These are phyloP conservation scores for Pestalotiopsis sp. DNA, from an alignment of 2,329 filamentous ascomycete genomes.

Conservation along the genomic window DNA sequence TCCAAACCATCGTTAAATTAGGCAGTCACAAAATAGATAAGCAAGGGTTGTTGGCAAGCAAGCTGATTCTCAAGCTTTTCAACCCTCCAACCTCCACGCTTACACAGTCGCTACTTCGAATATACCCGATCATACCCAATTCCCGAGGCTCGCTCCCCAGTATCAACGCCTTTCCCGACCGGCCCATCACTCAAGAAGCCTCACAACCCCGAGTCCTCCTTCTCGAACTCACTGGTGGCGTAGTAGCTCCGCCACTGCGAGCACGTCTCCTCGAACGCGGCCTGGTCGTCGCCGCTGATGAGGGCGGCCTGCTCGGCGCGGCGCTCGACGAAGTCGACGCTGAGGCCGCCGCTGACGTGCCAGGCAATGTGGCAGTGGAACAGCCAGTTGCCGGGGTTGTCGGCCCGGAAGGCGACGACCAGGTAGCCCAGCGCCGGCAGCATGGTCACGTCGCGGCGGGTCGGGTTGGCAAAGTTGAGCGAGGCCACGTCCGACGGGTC, in stretches of 20 bases:
- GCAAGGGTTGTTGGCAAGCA: too few relatives aligned
- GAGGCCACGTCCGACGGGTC: constrained; percentile 25
- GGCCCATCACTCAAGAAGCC: too few relatives aligned
- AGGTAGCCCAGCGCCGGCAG: constrained; percentile 46
- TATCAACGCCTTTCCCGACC: background rate
- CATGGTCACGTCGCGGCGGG: constrained; percentile 48
- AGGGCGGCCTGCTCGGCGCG: constrained; percentile 4
- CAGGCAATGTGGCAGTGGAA: constrained; percentile 22
- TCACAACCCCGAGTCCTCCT: constrained; percentile 4
- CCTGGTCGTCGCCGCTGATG: background rate
- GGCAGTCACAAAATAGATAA: too few relatives aligned
- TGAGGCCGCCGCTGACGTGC: constrained; percentile 18
- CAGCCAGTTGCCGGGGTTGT: constrained; percentile 50
- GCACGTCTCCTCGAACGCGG: constrained; percentile 1
- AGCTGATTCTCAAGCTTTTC: background rate
- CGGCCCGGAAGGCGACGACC: constrained; percentile 46
- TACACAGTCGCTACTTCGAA: background rate
- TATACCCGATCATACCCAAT: background rate
- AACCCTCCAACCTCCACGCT: background rate
- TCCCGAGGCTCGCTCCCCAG: background rate
- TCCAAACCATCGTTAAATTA: too few relatives aligned
- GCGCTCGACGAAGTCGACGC: constrained; percentile 17
- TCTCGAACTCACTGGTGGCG: background rate
- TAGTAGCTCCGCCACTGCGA: constrained; percentile 1
- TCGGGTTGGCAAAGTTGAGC: constrained; percentile 42